Evolutionary conservation across 345 rosid species (phyloP).

Genomic region (Capsella bursapastoris): DNA sequence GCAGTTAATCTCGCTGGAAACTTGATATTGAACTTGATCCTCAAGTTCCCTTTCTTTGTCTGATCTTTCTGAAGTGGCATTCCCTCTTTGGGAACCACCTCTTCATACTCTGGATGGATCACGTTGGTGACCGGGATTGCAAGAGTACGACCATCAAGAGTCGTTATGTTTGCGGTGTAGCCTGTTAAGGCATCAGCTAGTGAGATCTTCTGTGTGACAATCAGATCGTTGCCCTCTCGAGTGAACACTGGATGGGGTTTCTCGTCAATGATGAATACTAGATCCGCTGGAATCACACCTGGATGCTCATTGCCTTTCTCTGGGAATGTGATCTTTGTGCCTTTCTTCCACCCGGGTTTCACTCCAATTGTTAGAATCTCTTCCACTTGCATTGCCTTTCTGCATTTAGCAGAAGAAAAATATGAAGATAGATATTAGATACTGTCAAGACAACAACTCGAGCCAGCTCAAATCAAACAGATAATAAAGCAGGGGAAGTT

Average conservation of each 20-base stretch:
- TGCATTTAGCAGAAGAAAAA: constrained; percentile 30
- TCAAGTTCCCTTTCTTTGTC: constrained; percentile 57
- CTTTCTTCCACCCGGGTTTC: constrained; percentile 65
- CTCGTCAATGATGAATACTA: constrained; percentile 61
- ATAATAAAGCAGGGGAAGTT: background rate
- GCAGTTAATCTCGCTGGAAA: constrained; percentile 59
- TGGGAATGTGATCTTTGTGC: constrained; percentile 61
- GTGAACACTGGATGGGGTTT: constrained; percentile 63
- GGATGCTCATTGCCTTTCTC: constrained; percentile 59
- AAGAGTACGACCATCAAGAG: constrained; percentile 63
- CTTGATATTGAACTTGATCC: constrained; percentile 63
- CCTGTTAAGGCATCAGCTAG: constrained; percentile 67
- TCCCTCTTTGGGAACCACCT: constrained; percentile 58
- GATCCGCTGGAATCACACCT: constrained; percentile 53
- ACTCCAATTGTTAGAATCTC: constrained; percentile 55
- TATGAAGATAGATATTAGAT: background rate
- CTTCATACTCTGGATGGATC: constrained; percentile 61
- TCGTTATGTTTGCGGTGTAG: constrained; percentile 53
- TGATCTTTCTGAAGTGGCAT: constrained; percentile 73
- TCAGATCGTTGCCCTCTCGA: constrained; percentile 65
- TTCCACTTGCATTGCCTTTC: constrained; percentile 47
- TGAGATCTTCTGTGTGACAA: constrained; percentile 52
- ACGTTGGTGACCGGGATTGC: constrained; percentile 53
- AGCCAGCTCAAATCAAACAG: constrained; percentile 13
- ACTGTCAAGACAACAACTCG: background rate